Conservation (phyloP, 805 yeast species). For the Candida koratica region DNA sequence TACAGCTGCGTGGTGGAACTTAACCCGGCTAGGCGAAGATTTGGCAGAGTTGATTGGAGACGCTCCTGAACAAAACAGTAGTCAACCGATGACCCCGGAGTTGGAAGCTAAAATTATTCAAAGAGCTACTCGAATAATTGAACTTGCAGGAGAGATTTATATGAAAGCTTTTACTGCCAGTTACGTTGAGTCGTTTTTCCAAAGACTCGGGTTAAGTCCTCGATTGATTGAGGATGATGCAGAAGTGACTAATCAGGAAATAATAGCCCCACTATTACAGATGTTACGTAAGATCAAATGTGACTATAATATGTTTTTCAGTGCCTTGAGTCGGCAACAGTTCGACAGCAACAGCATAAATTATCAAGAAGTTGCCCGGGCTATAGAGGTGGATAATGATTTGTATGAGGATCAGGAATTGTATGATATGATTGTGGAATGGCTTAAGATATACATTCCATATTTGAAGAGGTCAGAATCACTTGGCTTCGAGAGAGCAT, state of each 20-base stretch:
- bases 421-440: conserved; percentile 37
- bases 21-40: conserved; percentile 78
- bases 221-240: conserved; percentile 33
- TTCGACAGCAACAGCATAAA: conserved; percentile 19
- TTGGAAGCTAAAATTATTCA: conserved; percentile 47
- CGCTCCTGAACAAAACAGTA: conserved; percentile 46
- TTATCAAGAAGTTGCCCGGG: neutral
- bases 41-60: conserved; percentile 79
- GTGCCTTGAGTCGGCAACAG: conserved; percentile 50
- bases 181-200: conserved; percentile 55
- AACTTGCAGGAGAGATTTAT: conserved; percentile 60
- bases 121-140: conserved; percentile 65
- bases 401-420: conserved; percentile 33
- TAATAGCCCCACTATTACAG: conserved; percentile 59
- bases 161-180: conserved; percentile 56
- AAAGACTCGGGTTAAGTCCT: conserved; percentile 62
- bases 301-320: conserved; percentile 79
- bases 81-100: conserved; percentile 44
- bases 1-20: conserved; percentile 87
- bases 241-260: conserved; percentile 37
- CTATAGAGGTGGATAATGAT: conserved; percentile 9
- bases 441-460: conserved; percentile 49
- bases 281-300: conserved; percentile 58
- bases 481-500: conserved; percentile 25
- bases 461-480: conserved; percentile 40